These are phyloP conservation scores for Groenewaldozyma auringiensis DNA, from an alignment of 1,139 yeast species.

Conservation along the genomic window DNA sequence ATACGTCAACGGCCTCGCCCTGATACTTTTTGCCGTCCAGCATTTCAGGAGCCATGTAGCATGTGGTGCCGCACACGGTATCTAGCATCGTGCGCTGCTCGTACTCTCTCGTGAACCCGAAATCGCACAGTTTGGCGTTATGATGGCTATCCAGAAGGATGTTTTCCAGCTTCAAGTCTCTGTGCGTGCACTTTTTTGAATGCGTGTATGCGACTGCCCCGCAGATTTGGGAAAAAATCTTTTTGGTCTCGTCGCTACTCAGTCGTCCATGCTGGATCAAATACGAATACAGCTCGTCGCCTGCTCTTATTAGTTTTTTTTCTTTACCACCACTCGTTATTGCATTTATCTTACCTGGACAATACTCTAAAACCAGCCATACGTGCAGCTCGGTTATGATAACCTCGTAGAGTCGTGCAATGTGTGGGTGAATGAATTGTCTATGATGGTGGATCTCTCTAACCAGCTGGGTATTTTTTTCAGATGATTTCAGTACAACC, in stretches of 20 bases:
- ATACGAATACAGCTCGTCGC: slow-evolving; percentile 75
- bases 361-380: slow-evolving; percentile 86
- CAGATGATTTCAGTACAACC: slow-evolving; percentile 69
- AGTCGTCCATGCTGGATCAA: slow-evolving; percentile 48
- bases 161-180: slow-evolving; percentile 86
- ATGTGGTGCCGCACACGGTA: slow-evolving; percentile 90
- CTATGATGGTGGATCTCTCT: slow-evolving; percentile 86
- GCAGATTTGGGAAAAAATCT: slow-evolving; percentile 66
- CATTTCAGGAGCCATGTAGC: slow-evolving; percentile 95
- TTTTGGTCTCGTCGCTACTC: slow-evolving; percentile 43
- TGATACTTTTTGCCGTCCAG: slow-evolving; percentile 54
- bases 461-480: slow-evolving; percentile 80
- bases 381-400: slow-evolving; percentile 70
- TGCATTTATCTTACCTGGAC: slow-evolving; percentile 39
- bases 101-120: slow-evolving; percentile 87
- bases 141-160: slow-evolving; percentile 63
- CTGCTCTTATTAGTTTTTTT: slow-evolving; percentile 57
- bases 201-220: slow-evolving; percentile 85
- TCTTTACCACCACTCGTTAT: background rate
- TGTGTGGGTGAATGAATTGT: slow-evolving; percentile 75
- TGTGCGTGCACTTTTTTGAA: slow-evolving; percentile 71
- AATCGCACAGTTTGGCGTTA: slow-evolving; percentile 75
- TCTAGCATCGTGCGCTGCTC: slow-evolving; percentile 52
- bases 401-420: slow-evolving; percentile 79
- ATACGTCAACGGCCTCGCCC: slow-evolving; percentile 76